Conservation (phyloP, 2,329 filamentous ascomycete species). For the Colletotrichum costaricense region DNA sequence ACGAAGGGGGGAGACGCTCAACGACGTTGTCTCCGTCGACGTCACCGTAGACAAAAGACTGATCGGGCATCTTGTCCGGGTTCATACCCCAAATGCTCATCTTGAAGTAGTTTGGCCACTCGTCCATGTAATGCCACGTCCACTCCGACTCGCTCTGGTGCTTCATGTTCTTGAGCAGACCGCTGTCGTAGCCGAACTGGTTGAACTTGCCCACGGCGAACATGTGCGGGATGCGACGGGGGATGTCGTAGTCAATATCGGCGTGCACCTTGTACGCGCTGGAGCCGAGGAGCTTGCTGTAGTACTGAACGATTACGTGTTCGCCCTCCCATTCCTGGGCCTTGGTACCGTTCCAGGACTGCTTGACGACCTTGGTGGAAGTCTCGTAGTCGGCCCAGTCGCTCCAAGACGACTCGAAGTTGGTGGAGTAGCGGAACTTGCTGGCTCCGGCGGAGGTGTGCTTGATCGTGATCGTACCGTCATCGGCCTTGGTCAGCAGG, state of each 20-base stretch:
- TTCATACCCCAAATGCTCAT: conserved; percentile 77
- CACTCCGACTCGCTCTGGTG: conserved; percentile 62
- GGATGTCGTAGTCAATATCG: conserved; percentile 55
- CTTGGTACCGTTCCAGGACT: conserved; percentile 67
- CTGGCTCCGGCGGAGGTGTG: conserved; percentile 73
- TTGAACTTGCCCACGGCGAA: conserved; percentile 73
- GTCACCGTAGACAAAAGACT: conserved; percentile 67
- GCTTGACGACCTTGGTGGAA: conserved; percentile 59
- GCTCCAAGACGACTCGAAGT: conserved; percentile 70
- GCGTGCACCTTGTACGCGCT: conserved; percentile 70
- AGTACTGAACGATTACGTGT: conserved; percentile 74
- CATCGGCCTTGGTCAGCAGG: conserved; percentile 55
- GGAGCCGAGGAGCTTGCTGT: conserved; percentile 67
- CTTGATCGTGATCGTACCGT: conserved; percentile 55
- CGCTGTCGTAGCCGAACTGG: conserved; percentile 71
- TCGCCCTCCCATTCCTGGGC: conserved; percentile 70
- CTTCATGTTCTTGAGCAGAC: conserved; percentile 63
- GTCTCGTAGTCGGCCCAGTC: conserved; percentile 67
- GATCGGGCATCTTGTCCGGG: conserved; percentile 70
- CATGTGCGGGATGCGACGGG: conserved; percentile 70
- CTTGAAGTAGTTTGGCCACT: conserved; percentile 72
- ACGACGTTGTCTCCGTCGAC: conserved; percentile 69
- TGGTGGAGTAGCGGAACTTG: conserved; percentile 72
- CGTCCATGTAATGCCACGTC: conserved; percentile 70
- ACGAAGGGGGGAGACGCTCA: conserved; percentile 71